Base-by-base conservation (phyloP, 176 grass and related monocot genomes). In the Coix lacrymajobi region DNA sequence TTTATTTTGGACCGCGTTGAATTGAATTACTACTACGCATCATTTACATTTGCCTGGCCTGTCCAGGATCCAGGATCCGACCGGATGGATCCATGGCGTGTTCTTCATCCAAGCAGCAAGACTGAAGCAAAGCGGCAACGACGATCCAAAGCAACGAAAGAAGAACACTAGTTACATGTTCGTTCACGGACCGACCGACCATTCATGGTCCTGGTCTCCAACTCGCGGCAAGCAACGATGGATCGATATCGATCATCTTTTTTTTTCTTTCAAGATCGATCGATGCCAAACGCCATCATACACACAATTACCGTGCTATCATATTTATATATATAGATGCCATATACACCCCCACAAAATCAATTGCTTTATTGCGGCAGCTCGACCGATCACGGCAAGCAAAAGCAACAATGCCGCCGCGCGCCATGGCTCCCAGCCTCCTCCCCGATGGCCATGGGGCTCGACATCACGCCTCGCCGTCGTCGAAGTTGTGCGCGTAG, bases 401-500 rank as follows among this genome's bases (percentile, higher is more conserved):
- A 5, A 60, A 54, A 54, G 19, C 51, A 56, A 56, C 76, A 54
- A 75, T 52, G 32, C 44, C 26, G 34, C 72, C 49, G 49, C 49
- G 6, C 48, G 48, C 48, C 48, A 51, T 51, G 6, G 1, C 17
- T 41, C 48, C 16, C 16, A 20, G 1, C 41, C 43, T 14, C 43
- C 45, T 6, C 45, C 45, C 6, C 48, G 13, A 46, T 16, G 75
- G 45, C n/a, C n/a, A n/a, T n/a, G n/a, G n/a, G n/a, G n/a, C 65
- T 28, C 16, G 15, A 9, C 1, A 19, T 56, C 29, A 48, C 8
- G 54, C 66, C 15, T 80, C 85, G 66, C 91, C 91, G 25, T 94
- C 79, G 79, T 99, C 97, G 71, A 99, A 96, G 79, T 96, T 96
- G 37, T 96, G 89, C 0, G 83, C 83, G 79, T 96, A 99, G 84